Conservation (phyloP, 805 yeast genomes). For the Candida qinlingensis region DNA sequence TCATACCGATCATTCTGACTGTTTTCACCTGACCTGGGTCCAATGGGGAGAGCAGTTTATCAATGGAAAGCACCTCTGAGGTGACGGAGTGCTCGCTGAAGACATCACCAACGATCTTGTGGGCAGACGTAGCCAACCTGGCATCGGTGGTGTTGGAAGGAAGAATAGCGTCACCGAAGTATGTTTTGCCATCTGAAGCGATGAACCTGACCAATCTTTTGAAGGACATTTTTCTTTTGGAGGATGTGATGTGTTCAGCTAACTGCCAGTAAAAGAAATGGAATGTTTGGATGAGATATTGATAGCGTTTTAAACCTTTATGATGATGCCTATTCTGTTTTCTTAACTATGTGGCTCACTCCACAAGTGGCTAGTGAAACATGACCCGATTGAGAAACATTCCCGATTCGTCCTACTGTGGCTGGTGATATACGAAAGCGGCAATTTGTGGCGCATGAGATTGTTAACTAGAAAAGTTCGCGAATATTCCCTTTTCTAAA, state of each 20-base stretch:
- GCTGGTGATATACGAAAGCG: no score
- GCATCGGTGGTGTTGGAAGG: conserved; percentile 32
- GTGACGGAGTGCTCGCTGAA: conserved; percentile 33
- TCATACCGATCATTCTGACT: conserved; percentile 45
- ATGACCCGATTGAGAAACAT: no score
- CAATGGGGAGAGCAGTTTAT: conserved; percentile 36
- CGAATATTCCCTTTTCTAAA: not conserved
- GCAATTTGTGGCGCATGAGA: no score
- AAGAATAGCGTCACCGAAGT: conserved; percentile 45
- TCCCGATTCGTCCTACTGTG: no score
- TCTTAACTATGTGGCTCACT: no score
- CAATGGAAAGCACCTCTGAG: conserved; percentile 28
- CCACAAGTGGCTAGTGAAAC: no score
- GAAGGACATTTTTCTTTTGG: conserved; percentile 3
- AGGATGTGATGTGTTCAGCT: not conserved
- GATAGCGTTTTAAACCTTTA: no score
- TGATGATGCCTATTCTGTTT: no score
- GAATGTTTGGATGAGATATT: no score
- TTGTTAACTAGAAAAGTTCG: no score
- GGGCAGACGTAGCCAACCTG: conserved; percentile 35
- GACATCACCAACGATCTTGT: conserved; percentile 41
- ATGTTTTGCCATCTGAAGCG: conserved; percentile 37
- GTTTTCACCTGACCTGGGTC: conserved; percentile 31
- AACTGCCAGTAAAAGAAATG: no score
- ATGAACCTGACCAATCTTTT: conserved; percentile 38